Evolutionary conservation across 179 eudicot species (phyloP).

Genomic region (Actinidia polygama): DNA sequence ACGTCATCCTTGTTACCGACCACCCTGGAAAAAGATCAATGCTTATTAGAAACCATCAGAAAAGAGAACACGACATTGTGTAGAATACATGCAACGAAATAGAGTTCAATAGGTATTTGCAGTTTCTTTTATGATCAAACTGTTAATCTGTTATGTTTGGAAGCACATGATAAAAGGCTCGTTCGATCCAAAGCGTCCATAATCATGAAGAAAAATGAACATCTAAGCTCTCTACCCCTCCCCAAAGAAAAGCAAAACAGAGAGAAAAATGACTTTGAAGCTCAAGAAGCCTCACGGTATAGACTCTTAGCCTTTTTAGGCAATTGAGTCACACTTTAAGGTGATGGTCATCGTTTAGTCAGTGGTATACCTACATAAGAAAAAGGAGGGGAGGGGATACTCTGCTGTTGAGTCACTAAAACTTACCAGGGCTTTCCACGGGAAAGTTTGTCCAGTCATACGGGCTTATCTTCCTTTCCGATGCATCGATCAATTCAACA

Average conservation of each 20-base stretch:
- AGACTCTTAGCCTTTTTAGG: background rate
- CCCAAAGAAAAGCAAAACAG: background rate
- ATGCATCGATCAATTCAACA: conserved; percentile 71
- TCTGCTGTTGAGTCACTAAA: background rate
- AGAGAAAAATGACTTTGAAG: background rate
- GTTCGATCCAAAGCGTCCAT: no score
- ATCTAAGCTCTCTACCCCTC: background rate
- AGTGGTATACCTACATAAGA: background rate
- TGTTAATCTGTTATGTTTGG: no score
- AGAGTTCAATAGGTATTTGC: no score
- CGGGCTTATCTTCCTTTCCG: conserved; percentile 60
- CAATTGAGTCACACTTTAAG: background rate
- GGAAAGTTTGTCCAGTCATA: conserved; percentile 86
- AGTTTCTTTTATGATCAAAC: no score
- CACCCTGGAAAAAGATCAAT: background rate
- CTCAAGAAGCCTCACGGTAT: no score
- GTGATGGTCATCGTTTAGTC: background rate
- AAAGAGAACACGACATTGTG: no score
- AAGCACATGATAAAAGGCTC: no score
- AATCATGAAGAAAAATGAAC: background rate
- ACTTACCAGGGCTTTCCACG: conserved; percentile 62
- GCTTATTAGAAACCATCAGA: background rate
- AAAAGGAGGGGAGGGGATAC: background rate
- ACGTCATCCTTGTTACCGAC: background rate
- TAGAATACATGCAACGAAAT: no score